Evolutionary conservation across 2,329 filamentous ascomycete genomes (phyloP).

Genomic region (Diaporthe sp.): DNA sequence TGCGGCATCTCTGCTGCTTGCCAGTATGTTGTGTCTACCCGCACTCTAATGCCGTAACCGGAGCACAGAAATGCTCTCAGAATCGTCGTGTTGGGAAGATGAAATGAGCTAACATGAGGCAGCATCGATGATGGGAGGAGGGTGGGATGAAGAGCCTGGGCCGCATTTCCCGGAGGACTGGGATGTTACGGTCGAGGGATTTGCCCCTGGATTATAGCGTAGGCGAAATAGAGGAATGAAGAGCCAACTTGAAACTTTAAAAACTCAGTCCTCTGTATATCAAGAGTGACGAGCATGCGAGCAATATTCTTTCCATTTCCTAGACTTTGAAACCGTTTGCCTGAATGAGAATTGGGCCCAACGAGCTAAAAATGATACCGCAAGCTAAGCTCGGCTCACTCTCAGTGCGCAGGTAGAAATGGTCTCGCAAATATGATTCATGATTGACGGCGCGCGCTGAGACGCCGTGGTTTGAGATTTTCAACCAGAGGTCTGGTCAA

Average conservation of each 20-base stretch:
- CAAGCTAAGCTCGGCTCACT: not conserved
- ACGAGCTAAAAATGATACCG: not conserved
- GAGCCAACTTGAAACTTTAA: not conserved
- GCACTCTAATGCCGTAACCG: no score
- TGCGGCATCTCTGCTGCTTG: constrained; percentile 63
- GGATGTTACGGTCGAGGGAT: constrained; percentile 64
- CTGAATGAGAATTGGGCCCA: not conserved
- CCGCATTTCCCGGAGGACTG: constrained; percentile 62
- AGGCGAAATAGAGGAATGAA: not conserved
- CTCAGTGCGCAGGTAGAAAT: not conserved
- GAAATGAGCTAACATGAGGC: not conserved
- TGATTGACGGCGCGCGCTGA: constrained; percentile 16
- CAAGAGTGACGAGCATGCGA: not conserved
- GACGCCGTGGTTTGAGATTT: constrained; percentile 23
- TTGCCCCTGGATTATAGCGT: constrained; percentile 53
- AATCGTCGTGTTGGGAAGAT: no score
- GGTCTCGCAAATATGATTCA: not conserved
- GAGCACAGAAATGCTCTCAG: not conserved
- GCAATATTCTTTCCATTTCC: not conserved
- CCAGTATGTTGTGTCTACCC: constrained; percentile 55
- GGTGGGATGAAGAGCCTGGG: constrained; percentile 66
- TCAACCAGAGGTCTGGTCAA: constrained; percentile 22
- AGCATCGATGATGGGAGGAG: constrained; percentile 66
- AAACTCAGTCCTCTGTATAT: no score
- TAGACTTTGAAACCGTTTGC: not conserved